These are phyloP conservation scores for Colletotrichum limetticola DNA, from an alignment of 2,329 filamentous ascomycete species.

Conservation along the genomic window DNA sequence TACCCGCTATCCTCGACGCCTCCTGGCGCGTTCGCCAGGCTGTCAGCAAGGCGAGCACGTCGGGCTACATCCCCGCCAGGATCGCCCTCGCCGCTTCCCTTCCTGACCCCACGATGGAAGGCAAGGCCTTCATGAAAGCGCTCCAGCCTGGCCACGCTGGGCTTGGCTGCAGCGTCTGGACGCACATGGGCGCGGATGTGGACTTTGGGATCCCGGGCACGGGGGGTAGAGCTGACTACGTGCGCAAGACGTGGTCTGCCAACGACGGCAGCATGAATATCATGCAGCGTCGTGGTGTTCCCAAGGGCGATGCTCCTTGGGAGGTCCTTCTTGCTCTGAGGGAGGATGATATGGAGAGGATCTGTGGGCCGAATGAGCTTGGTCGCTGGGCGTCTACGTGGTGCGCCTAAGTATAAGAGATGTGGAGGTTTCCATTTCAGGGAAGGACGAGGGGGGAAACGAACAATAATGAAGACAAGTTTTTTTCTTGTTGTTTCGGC, in stretches of 20 bases:
- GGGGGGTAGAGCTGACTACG: neutral
- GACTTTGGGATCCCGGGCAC: conserved; percentile 29
- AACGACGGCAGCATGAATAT: conserved; percentile 29
- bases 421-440: neutral
- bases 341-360: conserved; percentile 22
- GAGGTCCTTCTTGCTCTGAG: conserved; percentile 16
- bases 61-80: conserved; percentile 8
- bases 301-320: conserved; percentile 19
- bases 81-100: conserved; percentile 14
- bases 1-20: neutral
- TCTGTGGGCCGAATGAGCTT: neutral
- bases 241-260: conserved; percentile 32
- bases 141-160: conserved; percentile 12
- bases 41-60: neutral
- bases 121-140: conserved; percentile 1
- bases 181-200: conserved; percentile 29
- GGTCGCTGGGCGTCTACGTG: conserved; percentile 7
- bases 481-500: too few relatives aligned
- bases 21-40: conserved; percentile 20
- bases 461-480: too few relatives aligned
- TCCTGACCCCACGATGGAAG: conserved; percentile 5
- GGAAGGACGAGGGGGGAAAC: too few relatives aligned
- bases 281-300: conserved; percentile 18
- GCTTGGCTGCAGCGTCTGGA: conserved; percentile 23
- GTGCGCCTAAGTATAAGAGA: neutral